Evolutionary conservation across 2,329 filamentous ascomycete species (phyloP), one percentile per base, ranked within the genome.

Genomic region (Fusarium beomiforme): DNA sequence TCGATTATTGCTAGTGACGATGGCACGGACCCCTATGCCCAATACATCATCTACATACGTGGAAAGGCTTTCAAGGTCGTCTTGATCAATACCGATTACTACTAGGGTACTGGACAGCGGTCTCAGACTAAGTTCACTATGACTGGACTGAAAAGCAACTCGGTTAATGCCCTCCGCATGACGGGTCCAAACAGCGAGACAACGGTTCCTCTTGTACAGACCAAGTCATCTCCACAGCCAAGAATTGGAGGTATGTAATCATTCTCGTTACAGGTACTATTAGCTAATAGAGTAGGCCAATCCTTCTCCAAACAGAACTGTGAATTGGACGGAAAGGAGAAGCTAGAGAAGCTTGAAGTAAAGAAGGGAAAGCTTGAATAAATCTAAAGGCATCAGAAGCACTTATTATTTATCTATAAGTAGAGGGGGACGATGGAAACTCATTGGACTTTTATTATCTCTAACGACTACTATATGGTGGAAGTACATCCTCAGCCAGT

Each of bases 201-300:
- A 21, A 13, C 16, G 5, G 17, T 59, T 16, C 26, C 56, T 14
- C 3, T 41, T 1, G 8, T 16, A 8, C 34, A 59, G 14, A 59
- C 21, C 8, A 21, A 26, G 1, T 31, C 26, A 3, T n/a, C 7
- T 5, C 34, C 31, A 10, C 21, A 59, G 3, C 56, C 56, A 4
- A 54, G 34, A 2, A 59, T 59, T 8, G 46, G 46, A 14, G 34
- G 46, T 54, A 41, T 49, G 23, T 5, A 10, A 1, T 0, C 11
- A 8, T 3, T 0, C 3, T 29, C 10, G 1, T 16, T 9, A 0
- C 1, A 23, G 3, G 14, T 8, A 3, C 6, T 5, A 4, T 13
- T 21, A 13, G 5, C 23, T 29, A 8, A 57, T 0, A 23, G 31
- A 16, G 2, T 1, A 49, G 54, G 54, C 3, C 42, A 57, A 49